A percentile compares a stretch with the other conserved stretches of the same genome.
Conservation (phyloP, 2,329 filamentous ascomycete genomes). For the Cordyceps tenuipes region DNA sequence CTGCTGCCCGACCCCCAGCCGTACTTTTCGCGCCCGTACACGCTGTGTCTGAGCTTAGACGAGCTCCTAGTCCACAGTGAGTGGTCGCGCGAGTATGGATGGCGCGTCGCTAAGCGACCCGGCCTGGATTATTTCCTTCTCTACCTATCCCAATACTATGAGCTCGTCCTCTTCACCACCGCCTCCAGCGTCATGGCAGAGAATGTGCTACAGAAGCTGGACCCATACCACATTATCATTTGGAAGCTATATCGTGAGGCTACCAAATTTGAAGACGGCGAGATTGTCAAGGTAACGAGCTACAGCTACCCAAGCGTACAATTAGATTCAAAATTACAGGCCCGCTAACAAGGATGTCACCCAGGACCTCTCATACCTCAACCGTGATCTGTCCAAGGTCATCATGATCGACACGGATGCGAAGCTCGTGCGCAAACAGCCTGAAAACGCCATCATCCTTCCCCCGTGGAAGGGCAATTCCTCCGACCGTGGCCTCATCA, state of each 20-base stretch:
- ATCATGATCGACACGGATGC: constrained; percentile 87
- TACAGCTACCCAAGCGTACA: no score
- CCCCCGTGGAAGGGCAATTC: constrained; percentile 82
- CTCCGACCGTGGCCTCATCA: constrained; percentile 77
- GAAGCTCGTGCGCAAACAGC: constrained; percentile 75
- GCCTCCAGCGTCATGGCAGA: constrained; percentile 79
- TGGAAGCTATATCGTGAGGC: constrained; percentile 94
- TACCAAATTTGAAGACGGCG: constrained; percentile 92
- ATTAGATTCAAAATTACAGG: background rate
- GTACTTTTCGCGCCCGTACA: constrained; percentile 77
- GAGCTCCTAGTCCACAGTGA: constrained; percentile 92
- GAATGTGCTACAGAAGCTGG: constrained; percentile 82
- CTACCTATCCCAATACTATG: constrained; percentile 96
- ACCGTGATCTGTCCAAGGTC: constrained; percentile 90
- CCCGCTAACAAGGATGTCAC: constrained; percentile 14
- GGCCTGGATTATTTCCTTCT: constrained; percentile 95
- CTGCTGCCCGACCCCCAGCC: constrained; percentile 77
- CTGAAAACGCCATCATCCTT: constrained; percentile 91
- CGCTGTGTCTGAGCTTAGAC: constrained; percentile 84
- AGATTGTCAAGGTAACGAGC: constrained; percentile 76
- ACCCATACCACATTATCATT: constrained; percentile 90
- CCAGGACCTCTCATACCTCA: constrained; percentile 93
- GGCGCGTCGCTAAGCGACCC: constrained; percentile 89
- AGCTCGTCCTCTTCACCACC: constrained; percentile 90
- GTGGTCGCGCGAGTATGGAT: constrained; percentile 89